Percentiles rank a stretch among this genome's conserved stretches.
Conservation (phyloP, 2,329 filamentous ascomycete genomes). For the Paracoccidioides lutzii region DNA sequence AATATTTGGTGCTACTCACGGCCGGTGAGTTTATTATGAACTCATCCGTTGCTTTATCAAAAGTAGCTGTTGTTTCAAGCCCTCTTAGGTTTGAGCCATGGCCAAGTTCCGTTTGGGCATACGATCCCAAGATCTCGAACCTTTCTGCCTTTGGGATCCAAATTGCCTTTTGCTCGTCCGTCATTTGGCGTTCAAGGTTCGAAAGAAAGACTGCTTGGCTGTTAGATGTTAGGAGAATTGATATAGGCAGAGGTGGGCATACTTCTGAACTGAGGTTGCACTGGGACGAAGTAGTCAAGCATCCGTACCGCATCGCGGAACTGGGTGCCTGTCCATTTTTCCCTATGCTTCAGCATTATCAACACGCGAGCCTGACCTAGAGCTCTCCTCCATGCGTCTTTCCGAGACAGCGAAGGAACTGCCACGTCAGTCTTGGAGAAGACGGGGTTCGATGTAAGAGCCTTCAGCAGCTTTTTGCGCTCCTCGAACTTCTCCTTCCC, state of each 20-base stretch:
- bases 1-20: constrained; percentile 19
- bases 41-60: constrained; percentile 17
- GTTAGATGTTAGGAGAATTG: not conserved
- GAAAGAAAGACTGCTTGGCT: constrained; percentile 12
- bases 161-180: constrained; percentile 14
- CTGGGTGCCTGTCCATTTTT: constrained; percentile 13
- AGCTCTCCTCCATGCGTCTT: constrained; percentile 14
- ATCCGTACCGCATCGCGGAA: constrained; percentile 13
- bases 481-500: constrained; percentile 13
- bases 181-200: constrained; percentile 16
- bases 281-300: constrained; percentile 15
- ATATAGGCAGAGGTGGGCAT: not conserved
- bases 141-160: constrained; percentile 16
- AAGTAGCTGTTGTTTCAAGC: constrained; percentile 23
- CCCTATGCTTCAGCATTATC: constrained; percentile 11
- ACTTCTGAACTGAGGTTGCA: constrained; percentile 15
- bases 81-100: constrained; percentile 21
- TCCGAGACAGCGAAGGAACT: constrained; percentile 12
- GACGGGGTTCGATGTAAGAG: constrained; percentile 11
- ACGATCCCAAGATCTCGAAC: constrained; percentile 19
- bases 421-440: constrained; percentile 13
- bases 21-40: constrained; percentile 21
- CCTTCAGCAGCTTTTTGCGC: constrained; percentile 11
- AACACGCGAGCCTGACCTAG: constrained; percentile 13
- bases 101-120: constrained; percentile 22